These are phyloP conservation scores for Apiospora sp. DNA, from an alignment of 2,329 filamentous ascomycete genomes.

Conservation along the genomic window DNA sequence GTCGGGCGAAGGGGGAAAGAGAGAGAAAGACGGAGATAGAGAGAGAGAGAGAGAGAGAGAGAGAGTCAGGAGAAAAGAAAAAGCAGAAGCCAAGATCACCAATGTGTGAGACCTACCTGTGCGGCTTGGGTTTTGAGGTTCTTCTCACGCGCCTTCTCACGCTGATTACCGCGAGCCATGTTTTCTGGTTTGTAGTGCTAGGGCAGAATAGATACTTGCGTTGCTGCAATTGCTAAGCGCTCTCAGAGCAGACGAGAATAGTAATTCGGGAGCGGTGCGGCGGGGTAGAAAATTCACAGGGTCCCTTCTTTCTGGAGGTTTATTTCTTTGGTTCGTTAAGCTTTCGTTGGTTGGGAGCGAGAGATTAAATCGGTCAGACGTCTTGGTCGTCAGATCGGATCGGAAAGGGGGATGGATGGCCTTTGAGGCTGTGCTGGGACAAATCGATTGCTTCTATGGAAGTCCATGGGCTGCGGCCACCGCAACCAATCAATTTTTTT, in stretches of 20 bases:
- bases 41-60: too few relatives aligned
- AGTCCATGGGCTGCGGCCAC: slow-evolving; percentile 1
- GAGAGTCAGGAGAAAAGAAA: not conserved
- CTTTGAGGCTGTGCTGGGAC: slow-evolving; percentile 20
- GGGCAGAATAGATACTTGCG: slow-evolving; percentile 20
- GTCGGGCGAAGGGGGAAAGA: not conserved
- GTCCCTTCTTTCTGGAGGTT: not conserved
- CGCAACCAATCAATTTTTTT: not conserved
- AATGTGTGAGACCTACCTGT: slow-evolving; percentile 57
- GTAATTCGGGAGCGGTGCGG: slow-evolving; percentile 3
- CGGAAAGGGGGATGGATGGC: slow-evolving; percentile 13
- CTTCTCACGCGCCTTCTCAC: slow-evolving; percentile 91
- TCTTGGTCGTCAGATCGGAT: slow-evolving; percentile 7
- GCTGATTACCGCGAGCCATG: slow-evolving; percentile 97
- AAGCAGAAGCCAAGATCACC: slow-evolving; percentile 13
- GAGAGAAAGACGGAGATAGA: not conserved
- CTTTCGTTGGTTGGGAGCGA: slow-evolving; percentile 13
- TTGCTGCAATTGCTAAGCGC: slow-evolving; percentile 14
- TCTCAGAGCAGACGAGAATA: slow-evolving; percentile 16
- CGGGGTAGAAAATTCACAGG: slow-evolving; percentile 16
- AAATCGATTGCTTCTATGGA: slow-evolving; percentile 8
- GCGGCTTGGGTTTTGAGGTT: slow-evolving; percentile 75
- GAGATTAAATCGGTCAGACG: not conserved
- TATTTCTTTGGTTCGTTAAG: slow-evolving; percentile 10
- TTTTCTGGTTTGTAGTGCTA: slow-evolving; percentile 15